Conservation (phyloP, 2,329 filamentous ascomycete species). For the Colletotrichum sp. region DNA sequence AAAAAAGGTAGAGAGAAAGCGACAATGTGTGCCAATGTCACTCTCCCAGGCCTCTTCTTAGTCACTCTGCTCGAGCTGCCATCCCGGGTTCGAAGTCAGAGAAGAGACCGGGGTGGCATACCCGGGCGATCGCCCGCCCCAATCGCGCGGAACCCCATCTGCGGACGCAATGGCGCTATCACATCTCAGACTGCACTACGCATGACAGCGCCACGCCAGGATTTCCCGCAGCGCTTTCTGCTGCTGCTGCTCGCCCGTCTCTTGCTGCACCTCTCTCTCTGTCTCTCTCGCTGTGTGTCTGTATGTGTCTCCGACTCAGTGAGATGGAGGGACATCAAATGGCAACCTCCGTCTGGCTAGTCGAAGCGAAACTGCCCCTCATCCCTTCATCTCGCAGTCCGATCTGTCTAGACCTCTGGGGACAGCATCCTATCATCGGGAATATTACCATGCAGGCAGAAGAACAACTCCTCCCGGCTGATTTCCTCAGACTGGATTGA, state of each 20-base stretch:
- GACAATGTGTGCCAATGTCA: not conserved
- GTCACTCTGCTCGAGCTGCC: not conserved
- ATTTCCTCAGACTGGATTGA: not conserved
- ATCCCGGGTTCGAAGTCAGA: not conserved
- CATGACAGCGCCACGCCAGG: constrained; percentile 7
- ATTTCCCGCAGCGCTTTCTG: not conserved
- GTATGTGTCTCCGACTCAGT: not conserved
- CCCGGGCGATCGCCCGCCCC: constrained; percentile 14
- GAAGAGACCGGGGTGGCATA: constrained; percentile 2
- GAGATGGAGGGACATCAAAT: not conserved
- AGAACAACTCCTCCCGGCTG: not conserved
- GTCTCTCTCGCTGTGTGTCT: not conserved
- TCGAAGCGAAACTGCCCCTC: not conserved
- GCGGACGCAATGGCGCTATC: not conserved
- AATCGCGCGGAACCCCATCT: constrained; percentile 14
- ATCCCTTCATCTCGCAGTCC: not conserved
- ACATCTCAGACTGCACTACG: constrained; percentile 4
- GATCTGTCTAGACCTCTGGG: not conserved
- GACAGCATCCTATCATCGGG: not conserved
- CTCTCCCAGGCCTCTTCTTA: not conserved
- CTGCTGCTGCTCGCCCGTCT: not conserved
- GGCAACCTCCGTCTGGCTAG: not conserved
- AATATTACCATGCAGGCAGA: not conserved
- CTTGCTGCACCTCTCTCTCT: not conserved
- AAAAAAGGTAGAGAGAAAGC: not conserved